Base-by-base conservation (phyloP, 1,284 basidiomycete species). In the Takashimella tepidaria region DNA sequence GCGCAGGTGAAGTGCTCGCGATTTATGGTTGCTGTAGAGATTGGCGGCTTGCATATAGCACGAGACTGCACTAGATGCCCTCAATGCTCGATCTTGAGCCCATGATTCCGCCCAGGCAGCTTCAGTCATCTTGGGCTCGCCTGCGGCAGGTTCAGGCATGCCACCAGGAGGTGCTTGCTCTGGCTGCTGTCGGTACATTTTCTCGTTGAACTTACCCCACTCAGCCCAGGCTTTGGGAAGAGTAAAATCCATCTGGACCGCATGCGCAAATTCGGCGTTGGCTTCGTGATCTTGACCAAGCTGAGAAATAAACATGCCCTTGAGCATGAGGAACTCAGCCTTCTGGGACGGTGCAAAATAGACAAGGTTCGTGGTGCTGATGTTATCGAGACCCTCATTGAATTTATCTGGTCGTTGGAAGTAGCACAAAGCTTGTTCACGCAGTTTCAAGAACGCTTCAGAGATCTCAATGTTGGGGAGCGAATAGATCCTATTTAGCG, bases 381-480 rank as follows among this genome's bases (percentile, higher is more conserved):
- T 98, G 55, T 97, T 92, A 67, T 98, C 96, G 41, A 98, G 79
- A 41, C 97, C 97, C 10, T 91, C 88, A 58, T 89, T 86, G 58
- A 98, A 83, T 74, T 98, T 95, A 59, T 88, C 88, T 0, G 90
- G 88, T 67, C 90, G 92, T 75, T 97, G 92, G 76, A 96, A 98
- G 78, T 98, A 93, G 69, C 95, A 98, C 49, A 93, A 87, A n/a
- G 96, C 97, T 76, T 99, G 96, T 75, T 99, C 97, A 49, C 97
- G 87, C 31, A 99, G 83, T 77, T 99, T 99, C 57, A 98, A 80
- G 81, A 99, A 99, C 1, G 97, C 96, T 74, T 99, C 96, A 2
- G 96, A 96, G 63, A 99, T 99, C 77, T 99, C 96, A 77, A 98
- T 99, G 76, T 99, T 99, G 21, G 97, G 97, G 37, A 99, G 78